Percentiles rank a stretch among this genome's conserved stretches.
Conservation (phyloP, 2,329 filamentous ascomycete genomes). For the Gyromitra esculenta region DNA sequence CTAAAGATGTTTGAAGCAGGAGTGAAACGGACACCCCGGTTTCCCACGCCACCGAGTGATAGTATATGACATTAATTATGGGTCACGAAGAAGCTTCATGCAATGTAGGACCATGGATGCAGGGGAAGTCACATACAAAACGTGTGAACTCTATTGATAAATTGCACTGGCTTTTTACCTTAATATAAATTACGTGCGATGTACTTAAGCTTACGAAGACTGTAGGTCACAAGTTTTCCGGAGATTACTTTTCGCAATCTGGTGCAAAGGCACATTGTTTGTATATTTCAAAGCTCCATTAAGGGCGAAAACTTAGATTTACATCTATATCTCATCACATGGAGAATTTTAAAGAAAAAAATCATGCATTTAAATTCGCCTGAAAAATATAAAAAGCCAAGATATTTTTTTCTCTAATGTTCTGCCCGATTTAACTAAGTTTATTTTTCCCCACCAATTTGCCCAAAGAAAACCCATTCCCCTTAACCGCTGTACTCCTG, state of each 20-base stretch:
- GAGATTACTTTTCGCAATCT: no score
- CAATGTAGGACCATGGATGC: neutral
- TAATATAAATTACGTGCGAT: neutral
- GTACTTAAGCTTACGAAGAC: neutral
- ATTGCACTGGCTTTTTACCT: neutral
- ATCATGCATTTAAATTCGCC: slow-evolving; percentile 33
- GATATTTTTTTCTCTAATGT: slow-evolving; percentile 50
- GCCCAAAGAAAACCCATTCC: slow-evolving; percentile 25
- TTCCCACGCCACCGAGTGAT: slow-evolving; percentile 10
- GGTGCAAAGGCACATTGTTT: neutral
- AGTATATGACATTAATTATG: neutral
- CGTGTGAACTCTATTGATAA: neutral
- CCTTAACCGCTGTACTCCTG: slow-evolving; percentile 55
- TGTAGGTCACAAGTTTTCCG: neutral
- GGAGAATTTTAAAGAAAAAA: slow-evolving; percentile 11
- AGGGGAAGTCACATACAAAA: no score
- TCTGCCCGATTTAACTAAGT: slow-evolving; percentile 44
- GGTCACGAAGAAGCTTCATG: neutral
- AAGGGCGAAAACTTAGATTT: neutral
- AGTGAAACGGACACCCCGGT: neutral
- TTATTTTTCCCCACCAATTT: slow-evolving; percentile 46
- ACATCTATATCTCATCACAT: neutral
- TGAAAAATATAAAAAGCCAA: slow-evolving; percentile 36
- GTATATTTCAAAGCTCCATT: neutral
- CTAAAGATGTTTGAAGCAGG: neutral